Evolutionary conservation across 768 basidiomycete species (phyloP).

Genomic region (Pleurotus giganteus): DNA sequence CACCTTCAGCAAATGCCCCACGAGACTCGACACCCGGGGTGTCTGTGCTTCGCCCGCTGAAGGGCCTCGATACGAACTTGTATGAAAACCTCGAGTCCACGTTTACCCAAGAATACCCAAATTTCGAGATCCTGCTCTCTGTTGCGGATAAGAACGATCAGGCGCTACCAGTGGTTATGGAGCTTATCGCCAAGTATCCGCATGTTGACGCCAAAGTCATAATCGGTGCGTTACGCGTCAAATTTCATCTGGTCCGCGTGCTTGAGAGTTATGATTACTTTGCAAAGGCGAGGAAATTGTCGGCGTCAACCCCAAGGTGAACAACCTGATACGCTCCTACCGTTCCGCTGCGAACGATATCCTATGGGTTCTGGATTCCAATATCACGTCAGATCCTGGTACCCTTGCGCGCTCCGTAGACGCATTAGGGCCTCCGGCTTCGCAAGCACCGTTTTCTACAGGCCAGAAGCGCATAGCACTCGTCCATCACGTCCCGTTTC

Average conservation of each 20-base stretch:
- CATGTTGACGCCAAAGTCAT: constrained; percentile 68
- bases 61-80: constrained; percentile 92
- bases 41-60: constrained; percentile 90
- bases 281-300: constrained; percentile 72
- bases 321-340: constrained; percentile 90
- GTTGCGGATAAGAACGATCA: constrained; percentile 89
- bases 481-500: constrained; percentile 96
- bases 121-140: constrained; percentile 88
- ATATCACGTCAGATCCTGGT: constrained; percentile 73
- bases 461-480: constrained; percentile 61
- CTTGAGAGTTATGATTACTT: neutral
- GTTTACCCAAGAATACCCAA: constrained; percentile 88
- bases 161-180: constrained; percentile 78
- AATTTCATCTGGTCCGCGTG: neutral
- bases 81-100: constrained; percentile 96
- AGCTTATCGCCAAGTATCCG: constrained; percentile 78
- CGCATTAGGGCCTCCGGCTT: constrained; percentile 45
- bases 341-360: constrained; percentile 81
- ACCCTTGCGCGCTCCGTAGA: constrained; percentile 86
- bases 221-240: constrained; percentile 56
- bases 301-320: constrained; percentile 96
- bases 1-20: constrained; percentile 52
- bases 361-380: constrained; percentile 97
- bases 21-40: constrained; percentile 73
- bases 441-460: constrained; percentile 24